These are phyloP conservation scores for Phialocephala subalpina DNA, from an alignment of 2,329 filamentous ascomycete species.

Conservation along the genomic window DNA sequence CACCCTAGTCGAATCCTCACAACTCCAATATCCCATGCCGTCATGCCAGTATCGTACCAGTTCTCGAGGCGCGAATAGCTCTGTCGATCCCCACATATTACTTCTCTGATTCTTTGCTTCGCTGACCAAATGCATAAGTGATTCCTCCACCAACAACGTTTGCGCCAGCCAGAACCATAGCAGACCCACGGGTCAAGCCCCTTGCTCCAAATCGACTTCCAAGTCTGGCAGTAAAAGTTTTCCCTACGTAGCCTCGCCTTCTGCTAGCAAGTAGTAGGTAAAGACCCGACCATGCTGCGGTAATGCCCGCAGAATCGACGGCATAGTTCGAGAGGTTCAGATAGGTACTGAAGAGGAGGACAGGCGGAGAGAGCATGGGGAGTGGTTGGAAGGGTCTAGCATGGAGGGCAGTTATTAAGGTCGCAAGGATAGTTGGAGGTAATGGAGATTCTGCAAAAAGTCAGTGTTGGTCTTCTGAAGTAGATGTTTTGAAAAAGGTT, in stretches of 20 bases:
- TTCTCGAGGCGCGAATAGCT: background rate
- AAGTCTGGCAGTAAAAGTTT: conserved; percentile 46
- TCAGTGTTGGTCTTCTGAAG: conserved; percentile 21
- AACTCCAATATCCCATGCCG: conserved; percentile 1
- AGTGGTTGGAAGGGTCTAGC: conserved; percentile 70
- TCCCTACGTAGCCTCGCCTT: conserved; percentile 48
- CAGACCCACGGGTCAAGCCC: conserved; percentile 59
- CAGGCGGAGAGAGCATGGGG: conserved; percentile 72
- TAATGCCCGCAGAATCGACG: conserved; percentile 69
- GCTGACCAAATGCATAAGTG: conserved; percentile 54
- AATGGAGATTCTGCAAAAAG: conserved; percentile 65
- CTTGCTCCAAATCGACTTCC: conserved; percentile 56
- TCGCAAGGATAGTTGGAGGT: conserved; percentile 70
- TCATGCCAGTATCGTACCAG: background rate
- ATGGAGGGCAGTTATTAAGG: conserved; percentile 71
- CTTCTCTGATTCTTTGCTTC: conserved; percentile 13
- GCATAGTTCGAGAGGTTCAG: conserved; percentile 69
- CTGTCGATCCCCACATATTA: conserved; percentile 2
- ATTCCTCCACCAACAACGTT: conserved; percentile 59
- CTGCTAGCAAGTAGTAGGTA: conserved; percentile 70
- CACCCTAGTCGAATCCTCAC: background rate
- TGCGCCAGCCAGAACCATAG: conserved; percentile 56
- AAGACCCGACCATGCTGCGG: conserved; percentile 69
- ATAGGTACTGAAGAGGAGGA: conserved; percentile 72
- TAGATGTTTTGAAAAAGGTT: background rate